Base-by-base conservation (phyloP, 1,284 basidiomycete species). In the Schizophyllum amplum region DNA sequence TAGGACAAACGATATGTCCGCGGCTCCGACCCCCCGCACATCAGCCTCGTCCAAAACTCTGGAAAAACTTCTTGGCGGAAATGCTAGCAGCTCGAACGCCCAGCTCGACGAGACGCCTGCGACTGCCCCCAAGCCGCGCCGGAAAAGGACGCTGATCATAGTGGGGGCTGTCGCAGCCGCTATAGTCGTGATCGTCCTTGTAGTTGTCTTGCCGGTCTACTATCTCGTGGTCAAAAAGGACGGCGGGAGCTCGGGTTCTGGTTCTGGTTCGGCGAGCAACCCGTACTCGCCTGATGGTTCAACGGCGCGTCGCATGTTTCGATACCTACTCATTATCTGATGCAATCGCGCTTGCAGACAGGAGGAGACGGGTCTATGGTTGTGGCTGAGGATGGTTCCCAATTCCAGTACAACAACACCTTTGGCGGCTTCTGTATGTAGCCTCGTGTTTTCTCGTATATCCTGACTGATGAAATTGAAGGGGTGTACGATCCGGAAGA, bases 351-450 rank as follows among this genome's bases (percentile, higher is more conserved):
- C 21, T 50, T 24, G 5, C 72, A 68, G 24, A 69, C 73, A n/a
- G 89, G 89, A 23, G 80, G 81, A 13, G 80, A 87, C 64, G 88
- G 88, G 9, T 83, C 83, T 17, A 75, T 71, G 5, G 73, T 91
- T 52, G 81, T 75, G 11, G 75, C 77, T 51, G 81, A 77, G 1
- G 80, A 90, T 65, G 88, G 88, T 1, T 69, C 76, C 3, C 81
- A 77, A 4, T 86, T 90, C 70, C 79, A 70, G 1, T 92, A 92
- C 69, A 75, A 73, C 56, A 92, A 91, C 69, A 67, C 75, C 17
- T 87, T 86, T 65, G 87, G 87, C 46, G 86, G 87, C 24, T 79
- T 76, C 61, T 92, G 87, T 83, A 70, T 83, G 77, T 79, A 58
- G 47, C 51, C 53, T 15, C 59, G 25, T 56, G 57, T 26, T 33